Conservation (phyloP, 352 stramenopile genomes). For the Aphanomyces cochlioides region DNA sequence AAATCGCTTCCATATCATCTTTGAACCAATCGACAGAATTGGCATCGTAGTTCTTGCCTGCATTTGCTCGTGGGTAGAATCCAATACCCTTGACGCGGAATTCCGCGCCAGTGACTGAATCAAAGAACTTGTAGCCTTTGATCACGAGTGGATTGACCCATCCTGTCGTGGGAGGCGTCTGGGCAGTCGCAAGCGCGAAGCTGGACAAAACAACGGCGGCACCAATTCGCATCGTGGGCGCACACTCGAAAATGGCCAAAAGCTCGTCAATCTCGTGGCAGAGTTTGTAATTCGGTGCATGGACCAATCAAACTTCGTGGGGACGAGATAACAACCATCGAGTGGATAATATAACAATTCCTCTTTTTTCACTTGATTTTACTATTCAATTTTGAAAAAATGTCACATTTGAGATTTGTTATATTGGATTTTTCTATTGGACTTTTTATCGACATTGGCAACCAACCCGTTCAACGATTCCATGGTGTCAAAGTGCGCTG, state of each 20-base stretch:
- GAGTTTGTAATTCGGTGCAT: neutral
- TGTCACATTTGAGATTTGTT: too few relatives aligned
- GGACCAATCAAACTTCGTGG: neutral
- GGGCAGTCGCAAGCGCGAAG: constrained; percentile 2
- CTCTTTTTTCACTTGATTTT: too few relatives aligned
- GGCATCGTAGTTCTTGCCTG: constrained; percentile 39
- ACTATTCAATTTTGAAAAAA: too few relatives aligned
- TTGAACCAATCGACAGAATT: constrained; percentile 61
- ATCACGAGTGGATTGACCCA: constrained; percentile 47
- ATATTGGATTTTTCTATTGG: too few relatives aligned
- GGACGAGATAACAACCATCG: too few relatives aligned
- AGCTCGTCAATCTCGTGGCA: neutral
- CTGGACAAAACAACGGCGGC: neutral
- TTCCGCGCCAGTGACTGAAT: constrained; percentile 56
- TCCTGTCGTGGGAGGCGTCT: constrained; percentile 10
- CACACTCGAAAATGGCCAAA: neutral
- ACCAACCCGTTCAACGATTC: too few relatives aligned
- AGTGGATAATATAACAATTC: too few relatives aligned
- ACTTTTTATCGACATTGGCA: too few relatives aligned
- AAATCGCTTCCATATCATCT: constrained; percentile 55
- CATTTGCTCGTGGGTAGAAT: constrained; percentile 68
- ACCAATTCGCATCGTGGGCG: neutral
- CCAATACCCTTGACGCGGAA: constrained; percentile 68
- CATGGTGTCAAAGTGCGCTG: too few relatives aligned
- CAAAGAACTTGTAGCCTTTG: constrained; percentile 85